Evolutionary conservation across 768 basidiomycete genomes (phyloP).

Genomic region (Psilocybe subaeruginosa): DNA sequence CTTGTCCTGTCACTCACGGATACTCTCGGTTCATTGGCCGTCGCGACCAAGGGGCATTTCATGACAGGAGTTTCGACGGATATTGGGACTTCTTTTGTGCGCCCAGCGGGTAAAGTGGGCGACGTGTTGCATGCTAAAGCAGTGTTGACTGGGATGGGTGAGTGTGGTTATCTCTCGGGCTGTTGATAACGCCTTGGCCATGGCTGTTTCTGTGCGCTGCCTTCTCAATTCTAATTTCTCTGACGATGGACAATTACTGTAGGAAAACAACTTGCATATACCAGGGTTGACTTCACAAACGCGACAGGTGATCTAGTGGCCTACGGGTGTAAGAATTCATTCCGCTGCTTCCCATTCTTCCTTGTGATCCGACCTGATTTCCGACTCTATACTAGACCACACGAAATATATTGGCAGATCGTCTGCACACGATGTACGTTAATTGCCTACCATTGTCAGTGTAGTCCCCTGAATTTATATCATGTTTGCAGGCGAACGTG

Average conservation of each 20-base stretch:
- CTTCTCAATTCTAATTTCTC: background rate
- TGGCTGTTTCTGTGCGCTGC: background rate
- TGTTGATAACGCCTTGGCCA: no score
- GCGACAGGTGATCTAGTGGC: constrained; percentile 71
- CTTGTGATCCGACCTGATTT: background rate
- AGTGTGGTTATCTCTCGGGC: constrained; percentile 3
- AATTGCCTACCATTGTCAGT: background rate
- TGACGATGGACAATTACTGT: background rate
- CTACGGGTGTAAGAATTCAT: constrained; percentile 62
- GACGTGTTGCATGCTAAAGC: constrained; percentile 70
- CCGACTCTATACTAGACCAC: constrained; percentile 53
- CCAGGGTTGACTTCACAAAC: constrained; percentile 75
- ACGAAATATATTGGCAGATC: constrained; percentile 87
- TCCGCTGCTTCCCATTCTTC: background rate
- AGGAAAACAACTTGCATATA: constrained; percentile 84
- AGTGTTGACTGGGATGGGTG: constrained; percentile 71
- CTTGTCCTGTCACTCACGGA: constrained; percentile 83
- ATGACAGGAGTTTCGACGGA: constrained; percentile 92
- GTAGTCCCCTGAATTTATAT: background rate
- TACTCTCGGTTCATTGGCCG: constrained; percentile 82
- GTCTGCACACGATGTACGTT: constrained; percentile 42
- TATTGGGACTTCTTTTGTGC: constrained; percentile 77
- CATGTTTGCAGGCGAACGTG: constrained; percentile 60
- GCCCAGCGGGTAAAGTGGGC: constrained; percentile 72
- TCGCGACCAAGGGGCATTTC: constrained; percentile 78